Conservation (phyloP, 2,329 filamentous ascomycete species). For the Fusarium devonianum region DNA sequence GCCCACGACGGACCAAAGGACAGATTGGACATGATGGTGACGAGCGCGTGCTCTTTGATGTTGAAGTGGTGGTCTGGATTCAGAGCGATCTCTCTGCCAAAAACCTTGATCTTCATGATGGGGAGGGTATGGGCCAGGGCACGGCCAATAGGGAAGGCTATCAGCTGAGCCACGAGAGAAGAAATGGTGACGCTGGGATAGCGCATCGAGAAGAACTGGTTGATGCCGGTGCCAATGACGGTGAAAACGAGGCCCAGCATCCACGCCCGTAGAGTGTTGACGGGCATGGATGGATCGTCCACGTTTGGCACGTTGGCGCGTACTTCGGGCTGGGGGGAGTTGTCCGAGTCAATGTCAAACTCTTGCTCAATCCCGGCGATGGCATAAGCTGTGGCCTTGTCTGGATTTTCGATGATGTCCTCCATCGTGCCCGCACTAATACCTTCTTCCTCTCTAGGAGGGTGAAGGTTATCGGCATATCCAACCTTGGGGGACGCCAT, state of each 20-base stretch:
- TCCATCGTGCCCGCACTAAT: slow-evolving; percentile 9
- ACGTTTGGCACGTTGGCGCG: slow-evolving; percentile 16
- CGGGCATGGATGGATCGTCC: slow-evolving; percentile 23
- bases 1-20: slow-evolving; percentile 54
- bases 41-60: slow-evolving; percentile 55
- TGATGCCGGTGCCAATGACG: slow-evolving; percentile 55
- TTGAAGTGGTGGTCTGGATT: slow-evolving; percentile 55
- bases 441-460: neutral
- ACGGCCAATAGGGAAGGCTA: slow-evolving; percentile 53
- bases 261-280: slow-evolving; percentile 53
- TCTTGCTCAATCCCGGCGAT: slow-evolving; percentile 19
- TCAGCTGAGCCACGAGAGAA: slow-evolving; percentile 53
- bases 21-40: slow-evolving; percentile 58
- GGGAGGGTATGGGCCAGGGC: slow-evolving; percentile 50
- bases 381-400: slow-evolving; percentile 19
- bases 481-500: slow-evolving; percentile 6
- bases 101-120: slow-evolving; percentile 38
- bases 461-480: neutral
- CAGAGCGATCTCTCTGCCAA: slow-evolving; percentile 36
- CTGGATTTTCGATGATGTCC: slow-evolving; percentile 11
- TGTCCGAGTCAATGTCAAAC: slow-evolving; percentile 25
- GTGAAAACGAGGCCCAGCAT: slow-evolving; percentile 54
- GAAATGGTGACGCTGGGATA: slow-evolving; percentile 55
- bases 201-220: slow-evolving; percentile 56
- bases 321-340: slow-evolving; percentile 15